These are phyloP conservation scores for Euptelea pleiosperma DNA, from an alignment of 164 flowering plant species.

Conservation along the genomic window DNA sequence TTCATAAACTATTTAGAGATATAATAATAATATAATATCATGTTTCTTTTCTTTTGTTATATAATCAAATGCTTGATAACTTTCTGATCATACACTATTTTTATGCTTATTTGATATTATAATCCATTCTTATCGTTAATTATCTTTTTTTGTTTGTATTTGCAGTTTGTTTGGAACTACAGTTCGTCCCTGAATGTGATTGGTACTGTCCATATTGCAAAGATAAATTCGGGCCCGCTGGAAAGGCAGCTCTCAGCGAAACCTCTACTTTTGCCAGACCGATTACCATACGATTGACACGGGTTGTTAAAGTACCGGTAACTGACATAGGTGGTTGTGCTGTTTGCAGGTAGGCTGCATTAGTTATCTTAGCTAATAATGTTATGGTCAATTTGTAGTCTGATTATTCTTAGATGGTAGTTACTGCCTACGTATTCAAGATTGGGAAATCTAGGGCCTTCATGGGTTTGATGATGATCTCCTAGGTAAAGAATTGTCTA, in stretches of 20 bases:
- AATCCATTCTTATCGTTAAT: background rate
- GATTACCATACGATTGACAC: conserved; percentile 47
- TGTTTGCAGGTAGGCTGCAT: conserved; percentile 65
- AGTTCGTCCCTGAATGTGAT: conserved; percentile 37
- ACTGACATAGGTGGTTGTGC: conserved; percentile 82
- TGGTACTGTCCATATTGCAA: conserved; percentile 73
- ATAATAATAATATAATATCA: no score
- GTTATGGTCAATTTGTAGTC: background rate
- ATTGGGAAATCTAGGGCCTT: background rate
- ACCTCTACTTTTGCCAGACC: conserved; percentile 34
- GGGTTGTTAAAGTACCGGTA: conserved; percentile 70
- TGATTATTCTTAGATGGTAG: background rate
- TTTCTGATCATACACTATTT: background rate
- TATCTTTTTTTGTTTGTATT: conserved; percentile 11
- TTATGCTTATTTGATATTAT: background rate
- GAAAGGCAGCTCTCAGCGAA: conserved; percentile 32
- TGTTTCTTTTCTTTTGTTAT: background rate
- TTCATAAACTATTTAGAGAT: no score
- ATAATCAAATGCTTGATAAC: background rate
- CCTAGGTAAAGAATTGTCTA: no score
- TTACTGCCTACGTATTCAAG: background rate
- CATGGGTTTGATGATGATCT: background rate
- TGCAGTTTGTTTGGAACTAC: conserved; percentile 74
- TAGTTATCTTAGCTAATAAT: background rate
- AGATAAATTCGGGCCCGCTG: conserved; percentile 36